A percentile compares a stretch with the other conserved stretches of the same genome.
Evolutionary conservation across 495 filamentous ascomycete genomes (phyloP).

Genomic region (Hypoxylon lienhwacheense): DNA sequence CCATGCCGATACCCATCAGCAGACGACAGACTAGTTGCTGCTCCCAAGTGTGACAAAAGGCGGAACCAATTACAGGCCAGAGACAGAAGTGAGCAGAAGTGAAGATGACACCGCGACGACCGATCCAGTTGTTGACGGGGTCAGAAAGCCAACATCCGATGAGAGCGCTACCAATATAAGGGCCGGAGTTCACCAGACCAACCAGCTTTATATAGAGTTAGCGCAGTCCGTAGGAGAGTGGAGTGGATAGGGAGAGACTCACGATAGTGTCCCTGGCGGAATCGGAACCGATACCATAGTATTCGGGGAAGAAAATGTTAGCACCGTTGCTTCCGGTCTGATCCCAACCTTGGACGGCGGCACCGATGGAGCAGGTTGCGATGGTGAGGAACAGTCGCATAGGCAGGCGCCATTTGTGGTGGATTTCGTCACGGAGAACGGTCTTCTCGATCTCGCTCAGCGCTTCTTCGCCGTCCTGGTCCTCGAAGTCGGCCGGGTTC

Average conservation of each 20-base stretch:
- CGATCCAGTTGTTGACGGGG: constrained; percentile 66
- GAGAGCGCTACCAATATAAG: constrained; percentile 52
- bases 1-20: constrained; percentile 74
- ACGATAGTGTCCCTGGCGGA: constrained; percentile 55
- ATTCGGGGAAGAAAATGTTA: constrained; percentile 64
- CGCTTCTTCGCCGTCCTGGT: constrained; percentile 51
- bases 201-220: constrained; percentile 37
- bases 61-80: constrained; percentile 64
- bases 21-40: constrained; percentile 65
- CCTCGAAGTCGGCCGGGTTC: constrained; percentile 56
- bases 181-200: constrained; percentile 55
- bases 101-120: constrained; percentile 71
- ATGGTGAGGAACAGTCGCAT: constrained; percentile 64
- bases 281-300: constrained; percentile 48
- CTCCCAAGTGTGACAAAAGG: constrained; percentile 62
- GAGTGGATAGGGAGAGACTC: constrained; percentile 33
- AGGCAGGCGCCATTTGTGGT: constrained; percentile 68
- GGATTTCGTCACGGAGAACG: constrained; percentile 57
- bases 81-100: constrained; percentile 65
- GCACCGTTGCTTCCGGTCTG: constrained; percentile 77
- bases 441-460: constrained; percentile 58
- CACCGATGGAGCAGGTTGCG: constrained; percentile 69
- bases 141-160: constrained; percentile 71
- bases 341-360: constrained; percentile 74
- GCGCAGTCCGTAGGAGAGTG: background rate